These are phyloP conservation scores for Emiliania huxleyi DNA, from an alignment of 78 protist species.

Conservation along the genomic window DNA sequence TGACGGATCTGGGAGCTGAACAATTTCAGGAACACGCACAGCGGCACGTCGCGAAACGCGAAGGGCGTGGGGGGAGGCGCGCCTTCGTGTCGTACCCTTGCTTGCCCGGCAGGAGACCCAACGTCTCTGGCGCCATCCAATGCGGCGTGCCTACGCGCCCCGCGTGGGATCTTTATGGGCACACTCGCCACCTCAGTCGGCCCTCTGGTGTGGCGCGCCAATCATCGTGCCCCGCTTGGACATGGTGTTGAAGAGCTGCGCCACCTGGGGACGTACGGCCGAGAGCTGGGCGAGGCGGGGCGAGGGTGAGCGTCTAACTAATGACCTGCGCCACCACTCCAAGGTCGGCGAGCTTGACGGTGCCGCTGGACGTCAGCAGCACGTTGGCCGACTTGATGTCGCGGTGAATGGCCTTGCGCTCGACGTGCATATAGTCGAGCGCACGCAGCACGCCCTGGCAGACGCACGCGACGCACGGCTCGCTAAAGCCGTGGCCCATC, in stretches of 20 bases:
- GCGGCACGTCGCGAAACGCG: no score
- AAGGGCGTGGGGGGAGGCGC: no score
- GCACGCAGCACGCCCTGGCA: not conserved
- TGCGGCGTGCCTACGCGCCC: conserved; percentile 36
- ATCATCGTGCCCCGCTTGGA: not conserved
- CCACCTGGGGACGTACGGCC: no score
- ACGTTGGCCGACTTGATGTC: conserved; percentile 31
- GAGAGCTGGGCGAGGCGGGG: no score
- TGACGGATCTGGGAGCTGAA: no score
- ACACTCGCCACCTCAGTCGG: no score
- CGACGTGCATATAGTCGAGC: not conserved
- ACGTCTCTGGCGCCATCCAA: not conserved
- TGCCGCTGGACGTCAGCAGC: not conserved
- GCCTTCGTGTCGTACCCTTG: not conserved
- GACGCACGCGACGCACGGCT: not conserved
- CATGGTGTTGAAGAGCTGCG: not conserved
- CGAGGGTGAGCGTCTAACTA: no score
- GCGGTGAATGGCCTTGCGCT: conserved; percentile 22
- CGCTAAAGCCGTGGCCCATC: not conserved
- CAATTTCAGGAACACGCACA: no score
- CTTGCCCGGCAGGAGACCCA: not conserved
- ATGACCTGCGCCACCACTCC: not conserved
- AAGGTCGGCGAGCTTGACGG: not conserved
- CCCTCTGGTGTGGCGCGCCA: conserved; percentile 28
- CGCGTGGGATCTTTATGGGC: no score